Evolutionary conservation across 2,329 filamentous ascomycete species (phyloP).

Genomic region (Neonectria faginata): DNA sequence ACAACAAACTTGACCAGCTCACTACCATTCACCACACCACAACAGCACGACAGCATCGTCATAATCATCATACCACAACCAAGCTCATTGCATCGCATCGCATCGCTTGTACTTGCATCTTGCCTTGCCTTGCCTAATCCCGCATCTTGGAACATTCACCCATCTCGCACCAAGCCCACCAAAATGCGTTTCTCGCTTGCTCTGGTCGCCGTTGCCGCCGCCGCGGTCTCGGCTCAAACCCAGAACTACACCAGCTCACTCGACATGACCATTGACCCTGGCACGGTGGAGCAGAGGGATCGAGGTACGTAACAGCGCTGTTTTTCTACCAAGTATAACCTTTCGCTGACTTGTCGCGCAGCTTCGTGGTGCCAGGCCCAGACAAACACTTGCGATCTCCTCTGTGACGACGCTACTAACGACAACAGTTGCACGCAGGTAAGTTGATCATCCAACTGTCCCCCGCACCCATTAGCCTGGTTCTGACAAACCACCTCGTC

Average conservation of each 20-base stretch:
- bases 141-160: conserved; percentile 13
- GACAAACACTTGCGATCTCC: conserved; percentile 60
- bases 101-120: conserved; percentile 5
- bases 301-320: conserved; percentile 54
- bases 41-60: conserved; percentile 30
- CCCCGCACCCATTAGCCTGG: not conserved
- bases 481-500: conserved; percentile 22
- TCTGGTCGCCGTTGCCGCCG: conserved; percentile 59
- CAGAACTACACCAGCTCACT: conserved; percentile 59
- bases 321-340: not conserved
- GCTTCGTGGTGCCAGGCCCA: conserved; percentile 65
- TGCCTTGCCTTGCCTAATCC: not conserved
- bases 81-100: conserved; percentile 13
- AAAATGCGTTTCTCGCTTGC: conserved; percentile 57
- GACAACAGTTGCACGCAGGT: conserved; percentile 62
- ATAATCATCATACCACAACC: conserved; percentile 40
- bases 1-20: not conserved
- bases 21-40: conserved; percentile 23
- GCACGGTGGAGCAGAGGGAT: conserved; percentile 46
- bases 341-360: conserved; percentile 44
- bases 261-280: conserved; percentile 57
- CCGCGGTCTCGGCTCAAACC: conserved; percentile 56
- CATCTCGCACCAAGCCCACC: conserved; percentile 35
- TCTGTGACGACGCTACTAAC: conserved; percentile 56
- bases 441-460: conserved; percentile 38